phyloP scores from a whole-genome alignment of 148 eudicot species.

The Spergularia marina region DNA sequence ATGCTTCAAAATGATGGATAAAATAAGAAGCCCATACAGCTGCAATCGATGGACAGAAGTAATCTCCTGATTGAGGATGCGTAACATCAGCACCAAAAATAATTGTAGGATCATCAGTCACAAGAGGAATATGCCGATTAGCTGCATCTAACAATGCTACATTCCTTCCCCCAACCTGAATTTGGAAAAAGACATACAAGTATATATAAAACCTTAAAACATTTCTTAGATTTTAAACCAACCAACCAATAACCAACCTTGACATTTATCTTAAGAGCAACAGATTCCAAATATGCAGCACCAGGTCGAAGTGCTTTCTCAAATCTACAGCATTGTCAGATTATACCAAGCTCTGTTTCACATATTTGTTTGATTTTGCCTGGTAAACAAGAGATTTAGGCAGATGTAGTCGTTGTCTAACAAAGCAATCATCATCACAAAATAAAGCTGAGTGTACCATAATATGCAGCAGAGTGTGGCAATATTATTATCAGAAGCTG shows the following conservation, averaged over 20 bases:
- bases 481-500: conserved; percentile 59
- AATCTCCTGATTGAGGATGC: conserved; percentile 73
- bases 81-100: conserved; percentile 86
- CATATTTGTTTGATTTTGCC: conserved; percentile 63
- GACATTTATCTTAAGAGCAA: conserved; percentile 75
- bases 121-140: conserved; percentile 30
- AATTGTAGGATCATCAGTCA: conserved; percentile 57
- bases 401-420: not conserved
- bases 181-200: not conserved
- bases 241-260: conserved; percentile 62
- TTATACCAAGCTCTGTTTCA: conserved; percentile 71
- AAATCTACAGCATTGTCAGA: conserved; percentile 68
- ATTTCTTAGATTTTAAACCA: not conserved
- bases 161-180: conserved; percentile 71
- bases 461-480: conserved; percentile 47
- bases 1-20: not conserved
- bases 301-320: conserved; percentile 23
- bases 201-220: not conserved
- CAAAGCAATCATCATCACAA: not conserved
- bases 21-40: conserved; percentile 41
- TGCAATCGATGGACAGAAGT: conserved; percentile 69
- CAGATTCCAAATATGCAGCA: conserved; percentile 59
- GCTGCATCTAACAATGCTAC: conserved; percentile 38
- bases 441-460: conserved; percentile 45
- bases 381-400: conserved; percentile 19